A percentile compares a stretch with the other conserved stretches of the same genome.
These are phyloP conservation scores for Letharia columbiana DNA, from an alignment of 495 filamentous ascomycete genomes.

Conservation along the genomic window DNA sequence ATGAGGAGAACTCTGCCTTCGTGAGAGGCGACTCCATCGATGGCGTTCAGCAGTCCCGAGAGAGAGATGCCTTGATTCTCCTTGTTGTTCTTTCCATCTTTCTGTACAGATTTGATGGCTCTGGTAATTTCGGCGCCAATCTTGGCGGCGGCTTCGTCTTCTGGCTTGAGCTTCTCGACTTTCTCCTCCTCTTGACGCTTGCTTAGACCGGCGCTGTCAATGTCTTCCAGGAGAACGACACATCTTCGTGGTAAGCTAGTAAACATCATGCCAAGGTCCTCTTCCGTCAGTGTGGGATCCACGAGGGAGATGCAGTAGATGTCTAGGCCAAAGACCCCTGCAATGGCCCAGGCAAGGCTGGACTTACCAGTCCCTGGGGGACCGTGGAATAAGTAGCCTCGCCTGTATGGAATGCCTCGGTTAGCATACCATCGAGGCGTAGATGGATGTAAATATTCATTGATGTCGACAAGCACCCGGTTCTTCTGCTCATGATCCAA, in stretches of 20 bases:
- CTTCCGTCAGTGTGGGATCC: conserved; percentile 44
- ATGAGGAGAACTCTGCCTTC: conserved; percentile 77
- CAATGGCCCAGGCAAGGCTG: conserved; percentile 53
- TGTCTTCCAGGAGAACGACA: conserved; percentile 60
- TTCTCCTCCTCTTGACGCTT: conserved; percentile 18
- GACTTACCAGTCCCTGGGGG: conserved; percentile 66
- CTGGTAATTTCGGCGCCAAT: conserved; percentile 18
- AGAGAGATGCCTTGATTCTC: conserved; percentile 47
- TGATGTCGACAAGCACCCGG: conserved; percentile 67
- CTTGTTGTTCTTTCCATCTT: conserved; percentile 11
- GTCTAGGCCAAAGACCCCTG: conserved; percentile 54
- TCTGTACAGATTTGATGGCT: conserved; percentile 21
- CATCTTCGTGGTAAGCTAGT: conserved; percentile 50
- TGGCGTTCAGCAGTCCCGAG: conserved; percentile 72
- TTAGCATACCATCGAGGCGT: conserved; percentile 50
- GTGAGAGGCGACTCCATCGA: conserved; percentile 74
- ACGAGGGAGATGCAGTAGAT: conserved; percentile 56
- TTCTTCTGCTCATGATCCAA: conserved; percentile 68
- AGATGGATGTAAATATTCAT: conserved; percentile 72
- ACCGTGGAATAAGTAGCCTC: conserved; percentile 57
- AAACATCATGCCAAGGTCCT: conserved; percentile 40
- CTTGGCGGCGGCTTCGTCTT: conserved; percentile 19
- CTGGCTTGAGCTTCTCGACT: conserved; percentile 11
- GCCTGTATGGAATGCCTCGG: conserved; percentile 54
- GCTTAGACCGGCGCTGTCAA: conserved; percentile 49